Evolutionary conservation across 202 grass and related monocot genomes (phyloP), one percentile per base, ranked within the genome.

Genomic region (Schoenoplectus triqueter): DNA sequence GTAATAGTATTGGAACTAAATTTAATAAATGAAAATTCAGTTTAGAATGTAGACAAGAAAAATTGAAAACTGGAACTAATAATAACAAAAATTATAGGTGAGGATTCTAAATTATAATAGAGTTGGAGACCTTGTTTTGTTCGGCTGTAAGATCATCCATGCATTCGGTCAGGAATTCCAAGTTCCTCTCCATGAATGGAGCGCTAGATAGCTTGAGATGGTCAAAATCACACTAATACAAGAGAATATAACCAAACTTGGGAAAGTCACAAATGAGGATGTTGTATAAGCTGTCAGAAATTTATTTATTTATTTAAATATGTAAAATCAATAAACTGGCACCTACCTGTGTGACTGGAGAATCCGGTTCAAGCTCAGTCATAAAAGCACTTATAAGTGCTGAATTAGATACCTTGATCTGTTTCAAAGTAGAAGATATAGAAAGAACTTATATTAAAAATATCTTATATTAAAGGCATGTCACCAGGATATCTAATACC

Each of bases 351-450:
- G 90, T 86, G 84, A 95, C 91, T 87, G 91, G 93, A 57, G 93
- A 92, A 51, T 95, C 96, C 17, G 96, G 91, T 80, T 99, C 96
- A 60, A 96, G 90, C 86, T 99, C 93, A n/a, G 85, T 94, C 96
- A 99, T 99, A 88, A 99, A 99, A 55, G 93, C 93, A 92, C 96
- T 99, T 55, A 92, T 87, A 87, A 99, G 88, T 22, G 96, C 96
- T 64, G 96, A 99, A 86, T 99, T 99, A 80, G 96, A 96, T 87
- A 96, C 93, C 86, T 99, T 96, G 87, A 99, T 99, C 96, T 99
- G 87, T 39, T 72, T 52, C 31, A 22, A 87, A 55, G 50, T 46
- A 73, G n/a, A 74, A 56, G 61, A 87, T 39, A 87, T 1, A 63
- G 49, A 65, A 64, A 47, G 0, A 61, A 11, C 0, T 63, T 14